Conservation (phyloP, 2,329 filamentous ascomycete genomes). For the Paracoccidioides brasiliensis region DNA sequence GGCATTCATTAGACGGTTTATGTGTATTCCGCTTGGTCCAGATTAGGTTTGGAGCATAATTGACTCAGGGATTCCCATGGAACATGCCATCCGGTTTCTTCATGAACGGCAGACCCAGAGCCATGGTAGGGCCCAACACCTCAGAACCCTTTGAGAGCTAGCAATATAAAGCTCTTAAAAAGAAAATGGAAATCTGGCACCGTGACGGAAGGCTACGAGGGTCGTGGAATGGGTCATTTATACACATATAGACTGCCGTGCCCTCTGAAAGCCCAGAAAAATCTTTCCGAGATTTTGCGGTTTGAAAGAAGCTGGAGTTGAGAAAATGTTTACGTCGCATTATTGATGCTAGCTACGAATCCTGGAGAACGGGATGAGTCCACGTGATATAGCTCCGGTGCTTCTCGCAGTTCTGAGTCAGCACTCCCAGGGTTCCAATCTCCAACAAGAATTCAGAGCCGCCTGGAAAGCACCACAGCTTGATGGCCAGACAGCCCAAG, state of each 20-base stretch:
- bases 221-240: too few relatives aligned
- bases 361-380: too few relatives aligned
- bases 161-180: neutral
- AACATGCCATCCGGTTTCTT: neutral
- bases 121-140: neutral
- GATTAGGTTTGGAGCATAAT: neutral
- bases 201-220: too few relatives aligned
- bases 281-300: too few relatives aligned
- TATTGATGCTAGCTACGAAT: too few relatives aligned
- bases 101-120: neutral
- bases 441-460: neutral
- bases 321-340: too few relatives aligned
- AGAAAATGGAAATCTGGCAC: neutral
- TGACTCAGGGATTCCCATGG: neutral
- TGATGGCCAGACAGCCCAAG: constrained; percentile 17
- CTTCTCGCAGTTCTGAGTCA: neutral
- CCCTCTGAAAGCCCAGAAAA: too few relatives aligned
- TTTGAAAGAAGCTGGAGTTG: too few relatives aligned
- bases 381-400: neutral
- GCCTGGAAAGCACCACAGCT: neutral
- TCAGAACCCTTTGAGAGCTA: neutral
- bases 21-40: neutral
- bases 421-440: neutral
- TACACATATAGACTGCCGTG: too few relatives aligned
- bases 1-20: neutral